Conservation (phyloP, 179 eudicot genomes). For the Beta corolliflora region DNA sequence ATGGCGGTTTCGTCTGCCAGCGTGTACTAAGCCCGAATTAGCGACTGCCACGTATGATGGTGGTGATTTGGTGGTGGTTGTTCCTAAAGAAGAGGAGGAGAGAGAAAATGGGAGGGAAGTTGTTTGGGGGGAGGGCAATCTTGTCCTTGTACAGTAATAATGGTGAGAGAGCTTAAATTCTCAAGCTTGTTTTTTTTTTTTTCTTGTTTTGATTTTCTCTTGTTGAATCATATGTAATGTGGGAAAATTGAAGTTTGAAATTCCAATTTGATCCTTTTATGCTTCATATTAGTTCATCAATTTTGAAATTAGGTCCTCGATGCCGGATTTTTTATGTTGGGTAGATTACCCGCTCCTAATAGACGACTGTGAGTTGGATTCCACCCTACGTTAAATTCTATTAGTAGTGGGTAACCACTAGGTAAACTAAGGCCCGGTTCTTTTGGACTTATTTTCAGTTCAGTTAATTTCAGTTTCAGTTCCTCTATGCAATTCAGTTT, state of each 20-base stretch:
- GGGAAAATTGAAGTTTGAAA: not conserved
- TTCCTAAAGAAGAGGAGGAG: slow-evolving; percentile 62
- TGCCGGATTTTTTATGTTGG: too few species aligned
- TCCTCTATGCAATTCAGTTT: too few species aligned
- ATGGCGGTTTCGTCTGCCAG: slow-evolving; percentile 87
- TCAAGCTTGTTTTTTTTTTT: not conserved
- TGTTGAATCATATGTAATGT: slow-evolving; percentile 14
- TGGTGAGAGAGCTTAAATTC: not conserved
- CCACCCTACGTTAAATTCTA: too few species aligned
- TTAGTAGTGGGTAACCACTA: too few species aligned
- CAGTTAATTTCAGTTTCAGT: too few species aligned
- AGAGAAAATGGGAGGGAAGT: slow-evolving; percentile 29
- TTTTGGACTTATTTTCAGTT: too few species aligned
- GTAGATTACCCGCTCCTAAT: too few species aligned
- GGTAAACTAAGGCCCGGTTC: too few species aligned
- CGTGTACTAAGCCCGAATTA: slow-evolving; percentile 60
- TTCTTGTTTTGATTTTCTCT: not conserved
- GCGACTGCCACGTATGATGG: slow-evolving; percentile 57
- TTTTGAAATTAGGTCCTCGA: not conserved
- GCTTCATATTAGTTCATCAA: not conserved
- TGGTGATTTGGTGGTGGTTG: slow-evolving; percentile 81
- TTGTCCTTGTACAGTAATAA: slow-evolving; percentile 80
- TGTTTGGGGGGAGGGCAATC: slow-evolving; percentile 48
- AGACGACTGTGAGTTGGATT: too few species aligned
- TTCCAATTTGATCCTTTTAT: not conserved